Percentiles rank a stretch among this genome's conserved stretches.
Conservation (phyloP, 768 basidiomycete genomes). For the Hypholoma fasciculare region DNA sequence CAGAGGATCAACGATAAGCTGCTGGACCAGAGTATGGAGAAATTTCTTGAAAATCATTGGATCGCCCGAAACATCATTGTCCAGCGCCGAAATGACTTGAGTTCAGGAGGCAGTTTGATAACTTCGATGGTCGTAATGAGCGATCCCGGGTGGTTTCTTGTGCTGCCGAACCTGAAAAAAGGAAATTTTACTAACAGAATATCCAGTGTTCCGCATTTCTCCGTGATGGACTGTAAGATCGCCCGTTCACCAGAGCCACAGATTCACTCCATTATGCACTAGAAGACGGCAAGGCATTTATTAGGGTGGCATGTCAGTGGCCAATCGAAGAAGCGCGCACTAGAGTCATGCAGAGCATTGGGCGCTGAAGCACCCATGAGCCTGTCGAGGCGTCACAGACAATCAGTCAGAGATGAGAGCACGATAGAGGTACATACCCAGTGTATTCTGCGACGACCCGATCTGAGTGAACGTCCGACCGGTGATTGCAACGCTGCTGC, state of each 20-base stretch:
- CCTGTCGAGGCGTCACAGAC: not conserved
- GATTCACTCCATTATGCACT: slow-evolving; percentile 6
- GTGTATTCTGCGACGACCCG: not conserved
- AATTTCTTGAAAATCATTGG: slow-evolving; percentile 8
- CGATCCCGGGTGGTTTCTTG: not conserved
- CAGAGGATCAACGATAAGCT: slow-evolving; percentile 4
- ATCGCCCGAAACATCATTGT: not conserved
- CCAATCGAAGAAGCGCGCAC: not conserved
- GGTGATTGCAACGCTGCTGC: not conserved
- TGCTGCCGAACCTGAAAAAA: slow-evolving; percentile 3
- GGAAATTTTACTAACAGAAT: slow-evolving; percentile 9
- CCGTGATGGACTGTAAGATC: slow-evolving; percentile 6
- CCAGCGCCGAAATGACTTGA: not conserved
- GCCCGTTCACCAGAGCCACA: not conserved
- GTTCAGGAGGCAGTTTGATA: slow-evolving; percentile 2
- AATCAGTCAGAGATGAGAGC: not conserved
- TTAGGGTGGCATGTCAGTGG: slow-evolving; percentile 7
- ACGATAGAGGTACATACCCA: not conserved
- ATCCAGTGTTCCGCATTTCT: not conserved
- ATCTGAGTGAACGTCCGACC: not conserved
- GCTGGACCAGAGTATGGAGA: not conserved
- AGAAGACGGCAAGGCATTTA: slow-evolving; percentile 4
- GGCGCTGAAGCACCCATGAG: not conserved
- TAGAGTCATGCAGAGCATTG: slow-evolving; percentile 7
- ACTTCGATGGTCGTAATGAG: slow-evolving; percentile 4